phyloP scores from a whole-genome alignment of 495 filamentous ascomycete species.

The Halenospora varia region DNA sequence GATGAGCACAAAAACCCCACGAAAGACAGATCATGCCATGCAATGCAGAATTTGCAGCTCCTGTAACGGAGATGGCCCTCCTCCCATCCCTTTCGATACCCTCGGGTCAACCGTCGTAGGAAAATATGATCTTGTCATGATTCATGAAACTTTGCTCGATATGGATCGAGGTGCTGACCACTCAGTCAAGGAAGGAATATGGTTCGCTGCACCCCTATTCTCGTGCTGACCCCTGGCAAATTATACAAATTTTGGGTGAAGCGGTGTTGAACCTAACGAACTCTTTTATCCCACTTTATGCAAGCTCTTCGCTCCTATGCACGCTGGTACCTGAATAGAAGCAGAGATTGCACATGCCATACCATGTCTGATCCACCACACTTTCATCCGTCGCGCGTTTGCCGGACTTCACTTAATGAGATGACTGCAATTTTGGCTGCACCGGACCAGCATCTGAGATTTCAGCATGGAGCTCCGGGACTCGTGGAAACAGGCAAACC shows the following conservation, averaged over 20 bases:
- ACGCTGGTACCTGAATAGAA: background rate
- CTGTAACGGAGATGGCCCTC: background rate
- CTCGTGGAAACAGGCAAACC: background rate
- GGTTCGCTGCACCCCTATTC: background rate
- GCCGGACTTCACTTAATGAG: background rate
- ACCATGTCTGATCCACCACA: background rate
- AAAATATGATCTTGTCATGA: background rate
- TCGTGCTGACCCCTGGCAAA: background rate
- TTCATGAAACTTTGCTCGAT: background rate
- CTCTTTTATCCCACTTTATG: background rate
- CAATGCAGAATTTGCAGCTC: background rate
- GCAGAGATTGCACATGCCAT: background rate
- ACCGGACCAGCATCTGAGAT: background rate
- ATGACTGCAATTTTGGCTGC: background rate
- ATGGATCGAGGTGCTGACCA: background rate
- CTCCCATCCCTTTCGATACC: background rate
- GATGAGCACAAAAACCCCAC: background rate
- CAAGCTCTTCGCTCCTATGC: background rate
- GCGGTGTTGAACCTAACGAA: background rate
- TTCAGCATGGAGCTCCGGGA: background rate
- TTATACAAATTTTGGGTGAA: background rate
- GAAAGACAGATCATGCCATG: background rate
- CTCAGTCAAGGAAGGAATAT: background rate
- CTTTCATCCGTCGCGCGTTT: background rate
- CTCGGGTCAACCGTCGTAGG: background rate